Evolutionary conservation across 228 moss, liverwort and hornwort species (phyloP).

Genomic region (Sphagnum fallax): DNA sequence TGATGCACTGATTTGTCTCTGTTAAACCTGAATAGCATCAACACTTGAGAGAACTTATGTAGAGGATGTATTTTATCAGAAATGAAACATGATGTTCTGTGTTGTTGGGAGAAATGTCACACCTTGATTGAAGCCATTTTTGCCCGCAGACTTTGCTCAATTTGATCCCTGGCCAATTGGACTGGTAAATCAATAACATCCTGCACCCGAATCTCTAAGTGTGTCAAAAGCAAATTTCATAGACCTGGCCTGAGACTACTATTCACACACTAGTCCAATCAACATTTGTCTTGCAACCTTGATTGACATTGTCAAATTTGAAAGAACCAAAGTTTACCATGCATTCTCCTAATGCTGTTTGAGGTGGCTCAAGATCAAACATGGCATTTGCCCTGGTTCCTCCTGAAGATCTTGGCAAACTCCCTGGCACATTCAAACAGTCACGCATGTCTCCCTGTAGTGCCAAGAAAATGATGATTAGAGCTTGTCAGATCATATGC

Average conservation of each 20-base stretch:
- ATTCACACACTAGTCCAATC: not conserved
- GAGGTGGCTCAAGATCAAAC: constrained; percentile 56
- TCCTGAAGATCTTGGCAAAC: constrained; percentile 21
- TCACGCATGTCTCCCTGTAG: constrained; percentile 84
- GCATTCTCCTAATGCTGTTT: constrained; percentile 56
- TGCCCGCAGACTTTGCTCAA: constrained; percentile 80
- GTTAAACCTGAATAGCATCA: not conserved
- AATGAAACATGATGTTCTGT: not conserved
- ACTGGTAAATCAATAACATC: constrained; percentile 92
- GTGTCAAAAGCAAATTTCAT: constrained; percentile 10
- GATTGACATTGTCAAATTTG: not conserved
- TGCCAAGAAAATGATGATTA: not conserved
- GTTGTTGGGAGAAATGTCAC: constrained; percentile 2
- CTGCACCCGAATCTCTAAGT: constrained; percentile 23
- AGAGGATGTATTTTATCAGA: constrained; percentile 4
- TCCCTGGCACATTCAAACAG: constrained; percentile 67
- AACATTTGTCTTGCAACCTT: not conserved
- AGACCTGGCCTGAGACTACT: not conserved
- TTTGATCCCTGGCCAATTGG: constrained; percentile 87
- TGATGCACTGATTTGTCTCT: not conserved
- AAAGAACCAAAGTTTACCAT: constrained; percentile 26
- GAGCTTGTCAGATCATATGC: not conserved
- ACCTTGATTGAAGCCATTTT: constrained; percentile 96
- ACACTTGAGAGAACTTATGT: constrained; percentile 1
- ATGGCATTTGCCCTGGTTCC: constrained; percentile 29